Evolutionary conservation across 2,329 filamentous ascomycete species (phyloP), one percentile per base, ranked within the genome.

Genomic region (Beauveria bassiana): DNA sequence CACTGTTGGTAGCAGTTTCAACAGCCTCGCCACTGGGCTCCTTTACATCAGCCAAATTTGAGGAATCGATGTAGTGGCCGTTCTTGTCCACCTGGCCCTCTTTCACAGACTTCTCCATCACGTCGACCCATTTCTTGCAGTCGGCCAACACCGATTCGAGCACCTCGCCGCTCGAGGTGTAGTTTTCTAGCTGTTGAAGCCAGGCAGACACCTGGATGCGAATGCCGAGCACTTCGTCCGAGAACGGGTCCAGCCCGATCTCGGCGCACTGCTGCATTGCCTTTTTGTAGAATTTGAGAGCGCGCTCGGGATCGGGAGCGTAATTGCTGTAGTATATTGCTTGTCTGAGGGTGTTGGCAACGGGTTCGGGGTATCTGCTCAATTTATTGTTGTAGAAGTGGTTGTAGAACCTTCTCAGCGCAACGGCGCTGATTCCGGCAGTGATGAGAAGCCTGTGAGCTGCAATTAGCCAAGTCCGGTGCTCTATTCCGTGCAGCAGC

Each of bases 261-360:
- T 91, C 86, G 55, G 86, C 78, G 62, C 91, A 91, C 57, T 88
- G 81, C 64, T 86, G 80, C 62, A 98, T 79, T 3, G 93, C 92
- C 66, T 89, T 83, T 68, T 87, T 87, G 73, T 96, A 98, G 73
- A 91, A 91, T 67, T 91, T 89, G 63, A 96, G 79, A 1, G 93
- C 93, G 60, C 89, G 81, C 62, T 88, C 82, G 3, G 90, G 86
- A 63, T 96, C 88, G 5, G 89, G 82, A 45, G 85, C 80, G 65
- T 88, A 84, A 69, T 95, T 93, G 66, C 87, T 90, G 74, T 91
- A 96, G 77, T 93, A 97, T 28, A 98, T 78, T 0, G 92, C 95
- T 66, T 87, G 85, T 38, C 95, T 90, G 52, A 99, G 80, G 64
- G 90, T 86, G 68, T 89, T 87, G 10, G 89, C 89, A 40, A 93